These are phyloP conservation scores for Typha latifolia DNA, from an alignment of 176 grass and related monocot genomes.

Conservation along the genomic window DNA sequence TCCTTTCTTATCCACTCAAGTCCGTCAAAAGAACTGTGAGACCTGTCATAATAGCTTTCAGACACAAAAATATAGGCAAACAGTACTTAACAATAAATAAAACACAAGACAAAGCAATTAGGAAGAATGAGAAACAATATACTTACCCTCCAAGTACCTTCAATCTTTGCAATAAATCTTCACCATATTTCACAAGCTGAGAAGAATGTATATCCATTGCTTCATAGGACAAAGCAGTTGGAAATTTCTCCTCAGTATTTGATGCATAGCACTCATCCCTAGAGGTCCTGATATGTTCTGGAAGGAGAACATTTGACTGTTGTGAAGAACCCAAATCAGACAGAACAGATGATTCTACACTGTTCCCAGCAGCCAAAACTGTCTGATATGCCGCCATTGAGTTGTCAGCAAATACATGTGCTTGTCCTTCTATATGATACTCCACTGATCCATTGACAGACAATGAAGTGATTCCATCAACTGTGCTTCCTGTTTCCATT, in stretches of 20 bases:
- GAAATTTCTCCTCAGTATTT: conserved; percentile 1
- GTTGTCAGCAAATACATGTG: conserved; percentile 28
- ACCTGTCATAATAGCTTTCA: conserved; percentile 16
- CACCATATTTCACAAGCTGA: conserved; percentile 75
- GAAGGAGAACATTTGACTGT: not conserved
- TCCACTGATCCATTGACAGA: conserved; percentile 24
- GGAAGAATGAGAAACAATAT: conserved; percentile 12
- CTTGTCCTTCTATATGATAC: conserved; percentile 30
- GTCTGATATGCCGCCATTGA: conserved; percentile 32
- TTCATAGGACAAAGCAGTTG: conserved; percentile 18
- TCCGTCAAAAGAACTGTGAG: conserved; percentile 26
- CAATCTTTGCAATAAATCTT: conserved; percentile 69
- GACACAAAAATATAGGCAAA: not conserved
- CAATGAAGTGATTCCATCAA: conserved; percentile 23
- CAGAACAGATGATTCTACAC: conserved; percentile 1
- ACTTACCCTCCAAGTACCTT: conserved; percentile 48
- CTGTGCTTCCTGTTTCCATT: conserved; percentile 16
- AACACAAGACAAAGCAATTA: conserved; percentile 10
- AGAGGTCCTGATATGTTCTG: not conserved
- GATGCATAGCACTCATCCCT: not conserved
- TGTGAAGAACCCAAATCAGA: not conserved
- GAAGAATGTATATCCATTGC: conserved; percentile 52
- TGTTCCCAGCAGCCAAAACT: conserved; percentile 27
- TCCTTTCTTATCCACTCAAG: conserved; percentile 59
- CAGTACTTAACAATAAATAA: not conserved